Evolutionary conservation across 352 stramenopile species (phyloP).

Genomic region (Phytopythium boreale): DNA sequence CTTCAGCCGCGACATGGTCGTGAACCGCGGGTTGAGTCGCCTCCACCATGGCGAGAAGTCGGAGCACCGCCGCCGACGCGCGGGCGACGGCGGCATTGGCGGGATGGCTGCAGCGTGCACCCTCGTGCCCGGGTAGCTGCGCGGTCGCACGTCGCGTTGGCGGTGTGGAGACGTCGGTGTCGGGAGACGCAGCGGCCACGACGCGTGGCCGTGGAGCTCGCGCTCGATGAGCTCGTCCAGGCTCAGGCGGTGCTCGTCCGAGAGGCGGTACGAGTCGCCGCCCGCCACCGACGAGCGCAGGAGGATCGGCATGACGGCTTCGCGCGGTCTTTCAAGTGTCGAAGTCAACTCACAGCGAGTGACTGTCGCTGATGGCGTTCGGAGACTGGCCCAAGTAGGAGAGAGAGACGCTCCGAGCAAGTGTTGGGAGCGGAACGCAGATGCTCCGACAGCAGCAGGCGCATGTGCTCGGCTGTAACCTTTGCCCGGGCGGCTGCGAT

Average conservation of each 20-base stretch:
- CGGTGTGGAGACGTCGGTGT: neutral
- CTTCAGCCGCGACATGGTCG: neutral
- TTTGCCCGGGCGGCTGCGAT: too few species aligned
- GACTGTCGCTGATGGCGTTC: neutral
- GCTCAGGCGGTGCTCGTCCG: neutral
- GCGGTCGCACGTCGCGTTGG: neutral
- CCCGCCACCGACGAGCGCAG: neutral
- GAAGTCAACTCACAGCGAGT: too few species aligned
- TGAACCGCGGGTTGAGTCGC: neutral
- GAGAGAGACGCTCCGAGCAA: neutral
- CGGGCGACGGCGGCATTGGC: neutral
- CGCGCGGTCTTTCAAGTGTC: neutral
- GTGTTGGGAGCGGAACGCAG: too few species aligned
- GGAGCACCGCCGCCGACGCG: neutral
- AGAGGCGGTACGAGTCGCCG: neutral
- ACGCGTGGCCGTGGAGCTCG: neutral
- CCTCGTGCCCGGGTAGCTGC: neutral
- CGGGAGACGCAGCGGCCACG: neutral
- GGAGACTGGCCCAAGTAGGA: neutral
- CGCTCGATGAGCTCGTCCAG: slow-evolving; percentile 2
- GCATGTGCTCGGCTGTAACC: too few species aligned
- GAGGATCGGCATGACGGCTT: slow-evolving; percentile 1
- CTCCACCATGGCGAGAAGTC: neutral
- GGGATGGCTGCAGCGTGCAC: too few species aligned
- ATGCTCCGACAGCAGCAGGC: too few species aligned